A percentile compares a stretch with the other conserved stretches of the same genome.
These are phyloP conservation scores for Aspergillus vadensis DNA, from an alignment of 2,329 filamentous ascomycete genomes.

Conservation along the genomic window DNA sequence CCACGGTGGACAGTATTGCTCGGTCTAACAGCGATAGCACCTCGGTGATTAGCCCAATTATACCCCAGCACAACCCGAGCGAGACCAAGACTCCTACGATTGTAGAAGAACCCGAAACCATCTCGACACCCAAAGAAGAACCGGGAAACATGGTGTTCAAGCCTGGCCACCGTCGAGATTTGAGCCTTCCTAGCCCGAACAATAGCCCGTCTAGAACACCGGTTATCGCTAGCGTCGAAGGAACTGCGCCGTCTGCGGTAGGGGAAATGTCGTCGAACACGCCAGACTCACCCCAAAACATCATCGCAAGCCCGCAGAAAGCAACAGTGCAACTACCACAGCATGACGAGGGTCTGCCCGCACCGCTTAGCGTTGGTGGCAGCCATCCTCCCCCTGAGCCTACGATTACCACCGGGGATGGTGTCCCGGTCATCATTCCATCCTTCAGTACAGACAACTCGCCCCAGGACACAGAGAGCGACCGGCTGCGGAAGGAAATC, in stretches of 20 bases:
- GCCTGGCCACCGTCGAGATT: slow-evolving; percentile 58
- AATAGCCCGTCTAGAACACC: slow-evolving; percentile 65
- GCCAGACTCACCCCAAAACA: slow-evolving; percentile 28
- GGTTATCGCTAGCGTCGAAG: slow-evolving; percentile 49
- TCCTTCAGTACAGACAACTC: slow-evolving; percentile 38
- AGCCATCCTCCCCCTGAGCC: slow-evolving; percentile 18
- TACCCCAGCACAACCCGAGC: slow-evolving; percentile 46
- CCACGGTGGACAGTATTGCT: slow-evolving; percentile 55
- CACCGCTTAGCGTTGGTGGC: slow-evolving; percentile 37
- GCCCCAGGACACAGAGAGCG: slow-evolving; percentile 45
- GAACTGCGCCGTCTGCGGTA: slow-evolving; percentile 44
- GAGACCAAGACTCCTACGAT: slow-evolving; percentile 56
- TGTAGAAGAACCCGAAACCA: slow-evolving; percentile 53
- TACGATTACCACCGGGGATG: slow-evolving; percentile 18
- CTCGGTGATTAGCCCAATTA: slow-evolving; percentile 66
- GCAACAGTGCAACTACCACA: slow-evolving; percentile 13
- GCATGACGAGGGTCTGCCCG: slow-evolving; percentile 27
- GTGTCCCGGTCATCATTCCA: slow-evolving; percentile 38
- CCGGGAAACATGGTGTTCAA: slow-evolving; percentile 44
- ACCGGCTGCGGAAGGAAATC: slow-evolving; percentile 51
- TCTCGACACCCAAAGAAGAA: slow-evolving; percentile 27
- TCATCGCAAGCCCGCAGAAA: slow-evolving; percentile 10
- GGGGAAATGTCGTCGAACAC: slow-evolving; percentile 48
- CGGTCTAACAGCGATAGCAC: slow-evolving; percentile 66
- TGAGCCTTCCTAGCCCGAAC: slow-evolving; percentile 60